These are phyloP conservation scores for Chiua virens DNA, from an alignment of 768 basidiomycete genomes.

Conservation along the genomic window DNA sequence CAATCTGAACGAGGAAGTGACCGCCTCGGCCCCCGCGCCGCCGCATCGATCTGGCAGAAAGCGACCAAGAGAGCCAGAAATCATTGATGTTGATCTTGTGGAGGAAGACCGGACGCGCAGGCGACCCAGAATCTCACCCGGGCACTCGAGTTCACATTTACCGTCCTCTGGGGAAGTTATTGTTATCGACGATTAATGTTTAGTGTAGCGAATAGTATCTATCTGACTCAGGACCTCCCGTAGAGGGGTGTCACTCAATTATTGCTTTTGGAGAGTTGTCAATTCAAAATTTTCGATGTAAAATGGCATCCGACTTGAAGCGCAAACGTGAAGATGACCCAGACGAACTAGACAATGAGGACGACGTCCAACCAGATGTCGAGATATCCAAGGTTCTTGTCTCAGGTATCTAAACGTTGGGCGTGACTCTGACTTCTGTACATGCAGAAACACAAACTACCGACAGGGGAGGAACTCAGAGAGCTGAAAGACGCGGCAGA, in stretches of 20 bases:
- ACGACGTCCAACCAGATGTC: background rate
- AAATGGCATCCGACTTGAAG: slow-evolving; percentile 25
- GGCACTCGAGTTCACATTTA: slow-evolving; percentile 10
- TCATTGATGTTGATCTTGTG: slow-evolving; percentile 31
- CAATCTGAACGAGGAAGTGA: slow-evolving; percentile 32
- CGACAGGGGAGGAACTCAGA: slow-evolving; percentile 69
- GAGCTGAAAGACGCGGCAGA: slow-evolving; percentile 72
- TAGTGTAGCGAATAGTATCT: too few relatives aligned
- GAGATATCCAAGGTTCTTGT: slow-evolving; percentile 17
- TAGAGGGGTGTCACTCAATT: too few relatives aligned
- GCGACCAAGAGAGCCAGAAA: slow-evolving; percentile 33
- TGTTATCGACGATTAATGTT: slow-evolving; percentile 39
- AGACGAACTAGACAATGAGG: slow-evolving; percentile 1
- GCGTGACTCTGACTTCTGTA: background rate
- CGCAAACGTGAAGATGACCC: slow-evolving; percentile 24
- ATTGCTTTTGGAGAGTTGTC: too few relatives aligned
- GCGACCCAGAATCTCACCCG: slow-evolving; percentile 17
- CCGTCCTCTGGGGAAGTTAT: slow-evolving; percentile 42
- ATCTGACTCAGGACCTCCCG: too few relatives aligned
- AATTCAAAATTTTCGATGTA: background rate
- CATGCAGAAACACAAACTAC: slow-evolving; percentile 43
- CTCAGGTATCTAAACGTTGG: background rate
- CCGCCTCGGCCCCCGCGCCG: background rate
- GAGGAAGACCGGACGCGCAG: slow-evolving; percentile 27
- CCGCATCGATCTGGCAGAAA: slow-evolving; percentile 29